phyloP scores from a whole-genome alignment of 257 asterid species.

The Ligustrum vulgare region DNA sequence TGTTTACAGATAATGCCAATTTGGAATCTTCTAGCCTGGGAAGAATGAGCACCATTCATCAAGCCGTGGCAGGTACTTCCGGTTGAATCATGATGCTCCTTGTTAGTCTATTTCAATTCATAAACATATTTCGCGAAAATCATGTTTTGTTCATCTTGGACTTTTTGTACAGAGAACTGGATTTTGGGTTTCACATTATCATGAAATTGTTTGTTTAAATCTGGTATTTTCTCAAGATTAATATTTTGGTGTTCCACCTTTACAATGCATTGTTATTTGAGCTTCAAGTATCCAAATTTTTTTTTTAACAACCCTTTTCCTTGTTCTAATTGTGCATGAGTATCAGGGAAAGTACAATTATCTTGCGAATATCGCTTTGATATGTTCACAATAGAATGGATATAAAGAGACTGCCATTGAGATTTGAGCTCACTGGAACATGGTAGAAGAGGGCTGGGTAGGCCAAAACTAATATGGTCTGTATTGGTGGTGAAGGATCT shows the following conservation, averaged over 20 bases:
- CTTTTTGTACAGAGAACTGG: neutral
- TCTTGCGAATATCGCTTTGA: neutral
- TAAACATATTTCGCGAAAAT: neutral
- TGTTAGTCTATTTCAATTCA: neutral
- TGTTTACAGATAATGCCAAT: constrained; percentile 26
- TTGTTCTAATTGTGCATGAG: neutral
- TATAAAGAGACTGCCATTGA: neutral
- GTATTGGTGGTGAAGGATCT: neutral
- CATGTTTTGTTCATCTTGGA: neutral
- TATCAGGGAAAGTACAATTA: neutral
- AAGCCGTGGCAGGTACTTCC: constrained; percentile 41
- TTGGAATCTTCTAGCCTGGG: constrained; percentile 25
- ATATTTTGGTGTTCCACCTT: neutral
- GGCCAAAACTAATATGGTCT: neutral
- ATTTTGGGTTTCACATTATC: neutral
- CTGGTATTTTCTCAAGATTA: neutral
- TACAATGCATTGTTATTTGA: neutral
- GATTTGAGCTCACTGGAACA: neutral
- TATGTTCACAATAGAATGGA: neutral
- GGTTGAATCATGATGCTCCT: neutral
- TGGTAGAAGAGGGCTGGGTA: neutral
- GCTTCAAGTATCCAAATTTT: neutral
- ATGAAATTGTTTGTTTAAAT: neutral
- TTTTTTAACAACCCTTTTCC: neutral
- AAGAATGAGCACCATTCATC: constrained; percentile 23